These are phyloP conservation scores for Psilocybe cyanescens DNA, from an alignment of 768 basidiomycete species.

Conservation along the genomic window DNA sequence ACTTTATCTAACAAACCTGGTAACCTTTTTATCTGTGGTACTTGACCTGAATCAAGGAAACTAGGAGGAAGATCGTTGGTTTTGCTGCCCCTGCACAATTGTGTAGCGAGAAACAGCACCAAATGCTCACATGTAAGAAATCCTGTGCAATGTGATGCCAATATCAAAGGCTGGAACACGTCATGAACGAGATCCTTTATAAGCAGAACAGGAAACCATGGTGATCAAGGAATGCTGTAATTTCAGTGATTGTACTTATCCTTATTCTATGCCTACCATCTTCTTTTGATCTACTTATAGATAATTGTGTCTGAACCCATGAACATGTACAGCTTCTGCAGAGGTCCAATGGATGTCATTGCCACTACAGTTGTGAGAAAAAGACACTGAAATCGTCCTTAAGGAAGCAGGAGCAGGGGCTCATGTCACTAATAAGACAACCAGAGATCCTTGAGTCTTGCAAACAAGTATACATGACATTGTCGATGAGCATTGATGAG, in stretches of 20 bases:
- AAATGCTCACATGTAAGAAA: conserved; percentile 14
- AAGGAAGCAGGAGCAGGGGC: no score
- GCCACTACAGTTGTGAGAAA: no score
- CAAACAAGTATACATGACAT: no score
- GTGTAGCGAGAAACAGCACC: not conserved
- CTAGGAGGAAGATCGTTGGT: conserved; percentile 1
- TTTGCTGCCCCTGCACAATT: not conserved
- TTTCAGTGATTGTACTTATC: not conserved
- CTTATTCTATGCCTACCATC: not conserved
- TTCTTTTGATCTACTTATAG: not conserved
- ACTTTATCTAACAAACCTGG: conserved; percentile 9
- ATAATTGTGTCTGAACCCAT: not conserved
- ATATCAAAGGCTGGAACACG: conserved; percentile 17
- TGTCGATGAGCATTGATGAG: no score
- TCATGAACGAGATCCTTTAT: conserved; percentile 11
- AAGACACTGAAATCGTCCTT: no score
- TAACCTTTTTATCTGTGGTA: conserved; percentile 24
- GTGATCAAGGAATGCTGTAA: not conserved
- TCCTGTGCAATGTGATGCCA: conserved; percentile 14
- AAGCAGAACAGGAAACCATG: conserved; percentile 11
- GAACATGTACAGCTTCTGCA: not conserved
- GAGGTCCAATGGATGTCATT: no score
- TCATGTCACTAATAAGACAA: no score
- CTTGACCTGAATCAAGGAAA: conserved; percentile 23
- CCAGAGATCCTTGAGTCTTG: no score